Conservation (phyloP, 306 rosid species). For the Sechiopsis laciniata region DNA sequence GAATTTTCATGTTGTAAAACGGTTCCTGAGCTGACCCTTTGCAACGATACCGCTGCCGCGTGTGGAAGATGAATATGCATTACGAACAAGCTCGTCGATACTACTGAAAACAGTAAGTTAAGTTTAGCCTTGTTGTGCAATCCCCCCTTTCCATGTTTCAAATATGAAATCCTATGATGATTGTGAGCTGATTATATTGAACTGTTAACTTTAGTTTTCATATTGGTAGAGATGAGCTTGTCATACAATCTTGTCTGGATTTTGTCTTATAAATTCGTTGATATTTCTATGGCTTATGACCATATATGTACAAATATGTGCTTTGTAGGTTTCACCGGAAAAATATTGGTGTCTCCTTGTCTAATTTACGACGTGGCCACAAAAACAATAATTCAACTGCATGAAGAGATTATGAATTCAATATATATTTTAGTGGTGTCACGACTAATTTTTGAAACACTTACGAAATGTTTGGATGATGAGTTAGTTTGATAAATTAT, state of each 20-base stretch:
- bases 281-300: too few relatives aligned
- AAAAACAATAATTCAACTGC: too few relatives aligned
- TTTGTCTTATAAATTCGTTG: not conserved
- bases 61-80: not conserved
- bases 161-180: not conserved
- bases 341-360: too few relatives aligned
- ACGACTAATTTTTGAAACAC: too few relatives aligned
- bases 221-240: not conserved
- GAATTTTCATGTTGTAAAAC: not conserved
- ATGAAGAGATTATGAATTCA: too few relatives aligned
- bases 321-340: not conserved
- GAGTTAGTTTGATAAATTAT: too few relatives aligned
- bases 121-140: conserved; percentile 1
- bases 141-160: not conserved
- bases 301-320: too few relatives aligned
- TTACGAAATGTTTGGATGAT: too few relatives aligned
- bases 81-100: not conserved
- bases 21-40: not conserved
- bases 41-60: not conserved
- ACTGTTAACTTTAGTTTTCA: not conserved
- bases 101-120: not conserved
- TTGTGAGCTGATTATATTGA: too few relatives aligned
- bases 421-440: too few relatives aligned
- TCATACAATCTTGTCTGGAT: not conserved
- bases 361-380: too few relatives aligned